Percentiles rank a stretch among this genome's conserved stretches.
Evolutionary conservation across 495 filamentous ascomycete species (phyloP).

Genomic region (Sporormia fimetaria): DNA sequence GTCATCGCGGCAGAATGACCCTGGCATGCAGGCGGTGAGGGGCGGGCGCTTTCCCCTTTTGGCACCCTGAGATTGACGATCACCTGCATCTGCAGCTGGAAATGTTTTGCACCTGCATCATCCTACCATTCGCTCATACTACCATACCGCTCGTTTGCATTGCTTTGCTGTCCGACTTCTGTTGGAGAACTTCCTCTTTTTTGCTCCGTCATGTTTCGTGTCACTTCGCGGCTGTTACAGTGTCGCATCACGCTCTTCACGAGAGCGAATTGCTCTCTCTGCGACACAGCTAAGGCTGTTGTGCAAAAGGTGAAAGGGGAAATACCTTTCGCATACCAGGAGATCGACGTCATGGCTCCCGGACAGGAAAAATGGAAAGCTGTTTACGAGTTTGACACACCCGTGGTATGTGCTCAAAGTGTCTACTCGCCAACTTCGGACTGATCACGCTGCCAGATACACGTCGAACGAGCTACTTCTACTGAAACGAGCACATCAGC

Average conservation of each 20-base stretch:
- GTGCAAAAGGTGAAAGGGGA: conserved; percentile 59
- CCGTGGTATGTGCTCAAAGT: conserved; percentile 47
- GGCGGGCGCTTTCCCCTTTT: neutral
- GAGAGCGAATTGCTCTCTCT: conserved; percentile 65
- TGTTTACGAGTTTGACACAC: conserved; percentile 82
- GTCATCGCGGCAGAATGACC: conserved; percentile 12
- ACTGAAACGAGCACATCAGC: conserved; percentile 46
- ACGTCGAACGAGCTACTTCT: conserved; percentile 37
- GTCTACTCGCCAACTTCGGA: neutral
- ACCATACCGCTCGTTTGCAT: too few relatives aligned
- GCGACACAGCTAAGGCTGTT: conserved; percentile 60
- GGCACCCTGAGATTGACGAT: neutral
- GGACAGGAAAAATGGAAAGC: conserved; percentile 59
- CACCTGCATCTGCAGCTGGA: too few relatives aligned
- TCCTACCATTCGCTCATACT: too few relatives aligned
- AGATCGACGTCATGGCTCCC: conserved; percentile 64
- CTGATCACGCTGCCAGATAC: conserved; percentile 43
- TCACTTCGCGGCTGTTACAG: conserved; percentile 21
- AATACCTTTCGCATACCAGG: conserved; percentile 61
- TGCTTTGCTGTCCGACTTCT: neutral
- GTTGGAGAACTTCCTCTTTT: neutral
- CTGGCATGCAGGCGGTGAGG: conserved; percentile 13
- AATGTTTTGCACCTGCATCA: too few relatives aligned
- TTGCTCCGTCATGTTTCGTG: conserved; percentile 16
- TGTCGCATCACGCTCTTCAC: conserved; percentile 75